Evolutionary conservation across 768 basidiomycete genomes (phyloP).

Genomic region (Kwoniella newhampshirensis): DNA sequence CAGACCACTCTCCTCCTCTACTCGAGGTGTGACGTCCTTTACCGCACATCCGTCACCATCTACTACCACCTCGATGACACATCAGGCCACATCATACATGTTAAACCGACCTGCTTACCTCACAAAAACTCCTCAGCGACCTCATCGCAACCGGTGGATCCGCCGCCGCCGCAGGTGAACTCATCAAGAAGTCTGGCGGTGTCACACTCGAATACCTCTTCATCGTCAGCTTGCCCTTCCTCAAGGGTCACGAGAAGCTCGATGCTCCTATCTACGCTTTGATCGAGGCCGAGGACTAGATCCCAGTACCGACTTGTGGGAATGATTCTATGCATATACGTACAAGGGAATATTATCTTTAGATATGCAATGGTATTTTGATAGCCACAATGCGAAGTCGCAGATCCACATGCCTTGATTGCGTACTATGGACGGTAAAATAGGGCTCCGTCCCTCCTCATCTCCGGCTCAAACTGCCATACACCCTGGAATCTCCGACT

Average conservation of each 20-base stretch:
- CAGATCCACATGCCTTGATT: too few relatives aligned
- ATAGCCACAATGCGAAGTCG: not conserved
- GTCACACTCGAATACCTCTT: slow-evolving; percentile 90
- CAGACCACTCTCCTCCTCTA: too few relatives aligned
- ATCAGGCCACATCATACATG: too few relatives aligned
- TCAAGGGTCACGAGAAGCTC: slow-evolving; percentile 66
- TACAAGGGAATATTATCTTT: not conserved
- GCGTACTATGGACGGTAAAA: too few relatives aligned
- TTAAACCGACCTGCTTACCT: not conserved
- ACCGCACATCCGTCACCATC: too few relatives aligned
- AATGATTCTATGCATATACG: not conserved
- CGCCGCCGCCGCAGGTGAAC: slow-evolving; percentile 85
- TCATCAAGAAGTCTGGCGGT: slow-evolving; percentile 77
- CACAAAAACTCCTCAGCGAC: slow-evolving; percentile 61
- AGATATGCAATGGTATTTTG: not conserved
- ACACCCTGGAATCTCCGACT: too few relatives aligned
- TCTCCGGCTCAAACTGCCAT: too few relatives aligned
- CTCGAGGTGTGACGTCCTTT: too few relatives aligned
- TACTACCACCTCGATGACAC: too few relatives aligned
- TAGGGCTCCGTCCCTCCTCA: too few relatives aligned
- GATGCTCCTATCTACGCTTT: slow-evolving; percentile 87
- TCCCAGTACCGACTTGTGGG: too few relatives aligned
- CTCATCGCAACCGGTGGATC: slow-evolving; percentile 96
- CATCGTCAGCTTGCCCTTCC: slow-evolving; percentile 67
- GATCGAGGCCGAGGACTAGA: slow-evolving; percentile 68